These are phyloP conservation scores for Phytopythium helicoides DNA, from an alignment of 352 stramenopile species.

Conservation along the genomic window DNA sequence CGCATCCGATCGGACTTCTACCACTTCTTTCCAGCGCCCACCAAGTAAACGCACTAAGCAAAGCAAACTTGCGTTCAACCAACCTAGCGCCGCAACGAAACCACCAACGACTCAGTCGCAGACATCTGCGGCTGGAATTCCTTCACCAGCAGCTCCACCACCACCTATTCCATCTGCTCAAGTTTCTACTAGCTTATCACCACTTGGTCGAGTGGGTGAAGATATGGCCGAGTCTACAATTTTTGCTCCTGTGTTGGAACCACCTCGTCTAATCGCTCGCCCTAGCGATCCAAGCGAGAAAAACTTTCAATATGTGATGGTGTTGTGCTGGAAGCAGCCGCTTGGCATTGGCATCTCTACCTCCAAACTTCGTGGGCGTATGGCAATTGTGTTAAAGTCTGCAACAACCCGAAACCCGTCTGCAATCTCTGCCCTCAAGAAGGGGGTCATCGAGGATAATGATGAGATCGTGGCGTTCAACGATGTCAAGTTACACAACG, in stretches of 20 bases:
- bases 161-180: too few relatives aligned
- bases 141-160: too few relatives aligned
- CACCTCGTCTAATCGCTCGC: constrained; percentile 11
- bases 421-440: constrained; percentile 40
- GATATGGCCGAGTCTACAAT: constrained; percentile 22
- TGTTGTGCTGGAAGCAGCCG: constrained; percentile 47
- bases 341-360: constrained; percentile 52
- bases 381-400: constrained; percentile 24
- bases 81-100: background rate
- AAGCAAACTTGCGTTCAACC: background rate
- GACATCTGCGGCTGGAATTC: too few relatives aligned
- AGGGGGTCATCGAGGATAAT: constrained; percentile 49
- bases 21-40: background rate
- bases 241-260: constrained; percentile 31
- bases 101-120: background rate
- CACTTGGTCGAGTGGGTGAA: background rate
- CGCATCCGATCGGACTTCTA: background rate
- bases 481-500: constrained; percentile 35
- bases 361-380: background rate
- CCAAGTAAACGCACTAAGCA: constrained; percentile 3
- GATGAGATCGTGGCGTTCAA: constrained; percentile 73
- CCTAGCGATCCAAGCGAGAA: constrained; percentile 15
- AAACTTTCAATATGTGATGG: constrained; percentile 59
- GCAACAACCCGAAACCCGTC: constrained; percentile 31
- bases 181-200: background rate